These are phyloP conservation scores for Erysiphe pulchra DNA, from an alignment of 2,329 filamentous ascomycete genomes.

Conservation along the genomic window DNA sequence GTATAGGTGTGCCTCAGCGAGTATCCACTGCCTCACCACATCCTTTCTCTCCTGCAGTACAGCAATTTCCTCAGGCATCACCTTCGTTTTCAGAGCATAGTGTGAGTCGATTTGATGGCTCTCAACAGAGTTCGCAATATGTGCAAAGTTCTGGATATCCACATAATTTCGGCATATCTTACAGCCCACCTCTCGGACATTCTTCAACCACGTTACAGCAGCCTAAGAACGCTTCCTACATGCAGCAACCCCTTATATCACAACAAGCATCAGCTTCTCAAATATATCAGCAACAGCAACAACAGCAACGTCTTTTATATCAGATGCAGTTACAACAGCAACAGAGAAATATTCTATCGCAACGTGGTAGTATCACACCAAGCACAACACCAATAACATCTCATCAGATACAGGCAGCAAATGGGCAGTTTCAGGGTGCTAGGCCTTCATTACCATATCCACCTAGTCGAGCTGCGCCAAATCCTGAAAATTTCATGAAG, in stretches of 20 bases:
- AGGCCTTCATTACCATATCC: constrained; percentile 24
- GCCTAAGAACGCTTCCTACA: constrained; percentile 24
- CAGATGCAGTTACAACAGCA: constrained; percentile 47
- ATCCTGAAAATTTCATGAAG: constrained; percentile 48
- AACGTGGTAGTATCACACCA: constrained; percentile 19
- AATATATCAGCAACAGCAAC: constrained; percentile 4
- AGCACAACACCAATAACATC: constrained; percentile 10
- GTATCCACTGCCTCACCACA: constrained; percentile 85
- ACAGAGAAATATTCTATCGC: constrained; percentile 20
- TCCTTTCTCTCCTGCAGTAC: constrained; percentile 56
- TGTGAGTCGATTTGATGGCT: constrained; percentile 33
- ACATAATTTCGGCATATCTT: constrained; percentile 31
- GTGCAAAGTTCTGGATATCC: constrained; percentile 31
- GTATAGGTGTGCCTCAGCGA: constrained; percentile 45
- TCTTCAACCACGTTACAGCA: constrained; percentile 27
- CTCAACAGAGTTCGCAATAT: constrained; percentile 41
- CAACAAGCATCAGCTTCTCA: constrained; percentile 13
- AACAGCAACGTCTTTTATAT: constrained; percentile 24
- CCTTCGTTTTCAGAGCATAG: constrained; percentile 50
- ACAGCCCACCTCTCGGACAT: constrained; percentile 27
- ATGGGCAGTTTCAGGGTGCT: constrained; percentile 29
- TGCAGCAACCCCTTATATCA: constrained; percentile 17
- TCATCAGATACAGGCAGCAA: constrained; percentile 26
- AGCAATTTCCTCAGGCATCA: constrained; percentile 52
- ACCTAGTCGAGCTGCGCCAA: constrained; percentile 16